Evolutionary conservation across 2,329 filamentous ascomycete species (phyloP).

Genomic region (Fonsecaea nubica): DNA sequence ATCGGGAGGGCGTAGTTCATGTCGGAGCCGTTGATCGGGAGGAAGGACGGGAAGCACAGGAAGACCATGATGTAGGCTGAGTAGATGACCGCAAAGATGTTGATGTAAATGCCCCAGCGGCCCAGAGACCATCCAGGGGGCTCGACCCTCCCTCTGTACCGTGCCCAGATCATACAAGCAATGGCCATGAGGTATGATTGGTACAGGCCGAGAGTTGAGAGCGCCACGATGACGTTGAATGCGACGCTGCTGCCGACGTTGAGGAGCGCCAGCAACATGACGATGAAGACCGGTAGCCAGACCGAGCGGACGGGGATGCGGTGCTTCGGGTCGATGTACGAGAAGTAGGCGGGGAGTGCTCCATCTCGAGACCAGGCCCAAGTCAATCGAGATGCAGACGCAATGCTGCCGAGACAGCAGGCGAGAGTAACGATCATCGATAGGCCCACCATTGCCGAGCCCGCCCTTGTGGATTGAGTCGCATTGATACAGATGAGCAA

Average conservation of each 20-base stretch:
- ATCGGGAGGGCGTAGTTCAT: constrained; percentile 50
- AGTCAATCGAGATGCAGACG: constrained; percentile 56
- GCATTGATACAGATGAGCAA: constrained; percentile 33
- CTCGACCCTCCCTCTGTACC: constrained; percentile 38
- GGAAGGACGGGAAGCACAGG: constrained; percentile 44
- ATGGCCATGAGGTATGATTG: constrained; percentile 45
- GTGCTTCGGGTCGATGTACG: constrained; percentile 45
- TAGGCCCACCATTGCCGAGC: constrained; percentile 30
- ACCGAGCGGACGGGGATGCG: constrained; percentile 50
- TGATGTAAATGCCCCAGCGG: constrained; percentile 43
- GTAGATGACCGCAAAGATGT: constrained; percentile 47
- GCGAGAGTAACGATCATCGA: constrained; percentile 30
- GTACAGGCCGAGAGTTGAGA: constrained; percentile 48
- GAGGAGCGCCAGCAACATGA: constrained; percentile 48
- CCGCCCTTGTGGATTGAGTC: constrained; percentile 27
- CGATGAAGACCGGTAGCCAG: constrained; percentile 45
- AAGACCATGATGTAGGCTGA: constrained; percentile 43
- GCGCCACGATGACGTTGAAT: constrained; percentile 50
- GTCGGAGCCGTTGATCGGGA: constrained; percentile 45
- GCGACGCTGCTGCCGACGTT: constrained; percentile 50
- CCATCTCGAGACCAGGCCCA: constrained; percentile 60
- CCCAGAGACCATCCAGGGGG: constrained; percentile 33
- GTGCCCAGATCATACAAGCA: constrained; percentile 33
- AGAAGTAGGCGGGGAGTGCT: constrained; percentile 52
- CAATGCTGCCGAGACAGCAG: constrained; percentile 41